These are phyloP conservation scores for Rhododendron henanense DNA, from an alignment of 148 eudicot genomes.

Conservation along the genomic window DNA sequence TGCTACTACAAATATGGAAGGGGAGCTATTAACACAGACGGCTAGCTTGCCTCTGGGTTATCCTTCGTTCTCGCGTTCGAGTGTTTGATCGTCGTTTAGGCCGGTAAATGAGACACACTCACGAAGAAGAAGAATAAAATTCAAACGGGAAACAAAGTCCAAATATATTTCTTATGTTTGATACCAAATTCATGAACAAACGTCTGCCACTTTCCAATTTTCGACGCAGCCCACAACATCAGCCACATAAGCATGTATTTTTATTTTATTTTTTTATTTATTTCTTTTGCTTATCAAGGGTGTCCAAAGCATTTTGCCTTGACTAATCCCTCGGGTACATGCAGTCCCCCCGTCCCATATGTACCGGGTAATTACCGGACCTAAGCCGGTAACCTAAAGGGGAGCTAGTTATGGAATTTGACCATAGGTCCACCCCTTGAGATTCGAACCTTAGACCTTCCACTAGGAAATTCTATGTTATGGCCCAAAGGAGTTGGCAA, in stretches of 20 bases:
- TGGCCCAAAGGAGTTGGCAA: no score
- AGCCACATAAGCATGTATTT: neutral
- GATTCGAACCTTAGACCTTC: no score
- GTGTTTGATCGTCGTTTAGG: neutral
- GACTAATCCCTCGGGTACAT: no score
- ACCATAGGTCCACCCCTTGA: no score
- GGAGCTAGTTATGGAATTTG: no score
- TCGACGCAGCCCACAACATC: neutral
- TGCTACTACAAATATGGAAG: neutral
- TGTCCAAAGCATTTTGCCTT: no score
- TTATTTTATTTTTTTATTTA: no score
- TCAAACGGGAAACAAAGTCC: neutral
- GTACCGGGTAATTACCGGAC: no score
- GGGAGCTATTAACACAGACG: neutral
- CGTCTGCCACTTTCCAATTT: neutral
- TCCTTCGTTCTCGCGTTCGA: neutral
- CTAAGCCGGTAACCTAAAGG: no score
- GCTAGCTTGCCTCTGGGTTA: neutral
- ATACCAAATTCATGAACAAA: neutral
- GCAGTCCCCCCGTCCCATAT: no score
- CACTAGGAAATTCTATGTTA: no score
- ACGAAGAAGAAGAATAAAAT: neutral
- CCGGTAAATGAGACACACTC: neutral
- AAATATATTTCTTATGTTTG: neutral
- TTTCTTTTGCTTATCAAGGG: no score